These are phyloP conservation scores for Salvia hispanica DNA, from an alignment of 257 asterid species.

Conservation along the genomic window DNA sequence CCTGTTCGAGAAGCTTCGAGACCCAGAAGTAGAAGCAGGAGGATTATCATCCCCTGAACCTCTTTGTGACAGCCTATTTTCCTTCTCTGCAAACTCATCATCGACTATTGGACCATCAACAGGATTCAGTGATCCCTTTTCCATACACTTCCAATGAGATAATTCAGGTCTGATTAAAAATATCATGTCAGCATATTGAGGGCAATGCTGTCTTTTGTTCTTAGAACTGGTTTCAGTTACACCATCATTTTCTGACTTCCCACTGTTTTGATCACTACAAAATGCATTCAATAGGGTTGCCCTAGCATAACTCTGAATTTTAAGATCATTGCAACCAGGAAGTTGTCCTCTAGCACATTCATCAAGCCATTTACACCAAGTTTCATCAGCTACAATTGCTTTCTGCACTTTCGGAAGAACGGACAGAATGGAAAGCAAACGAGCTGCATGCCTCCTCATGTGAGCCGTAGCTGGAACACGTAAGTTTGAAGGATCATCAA, in stretches of 20 bases:
- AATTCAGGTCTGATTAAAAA: constrained; percentile 81
- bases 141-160: constrained; percentile 85
- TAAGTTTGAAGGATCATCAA: constrained; percentile 63
- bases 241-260: constrained; percentile 46
- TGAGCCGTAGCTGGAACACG: constrained; percentile 96
- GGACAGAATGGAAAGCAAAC: constrained; percentile 83
- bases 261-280: constrained; percentile 52
- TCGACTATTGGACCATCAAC: constrained; percentile 37
- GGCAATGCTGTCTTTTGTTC: constrained; percentile 44
- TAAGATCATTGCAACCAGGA: constrained; percentile 90
- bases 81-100: constrained; percentile 50
- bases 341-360: constrained; percentile 82
- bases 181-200: constrained; percentile 77
- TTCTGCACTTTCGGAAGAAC: constrained; percentile 80
- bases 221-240: constrained; percentile 39
- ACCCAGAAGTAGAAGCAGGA: constrained; percentile 58
- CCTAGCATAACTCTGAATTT: constrained; percentile 89
- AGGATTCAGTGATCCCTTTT: constrained; percentile 36
- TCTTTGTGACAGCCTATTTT: constrained; percentile 34
- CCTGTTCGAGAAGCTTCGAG: constrained; percentile 45
- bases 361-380: constrained; percentile 86
- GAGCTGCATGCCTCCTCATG: constrained; percentile 93
- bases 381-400: constrained; percentile 62
- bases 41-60: constrained; percentile 38
- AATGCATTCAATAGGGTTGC: constrained; percentile 81